Conservation (phyloP, 108 stramenopile species). For the Hondaea fermentalgiana region DNA sequence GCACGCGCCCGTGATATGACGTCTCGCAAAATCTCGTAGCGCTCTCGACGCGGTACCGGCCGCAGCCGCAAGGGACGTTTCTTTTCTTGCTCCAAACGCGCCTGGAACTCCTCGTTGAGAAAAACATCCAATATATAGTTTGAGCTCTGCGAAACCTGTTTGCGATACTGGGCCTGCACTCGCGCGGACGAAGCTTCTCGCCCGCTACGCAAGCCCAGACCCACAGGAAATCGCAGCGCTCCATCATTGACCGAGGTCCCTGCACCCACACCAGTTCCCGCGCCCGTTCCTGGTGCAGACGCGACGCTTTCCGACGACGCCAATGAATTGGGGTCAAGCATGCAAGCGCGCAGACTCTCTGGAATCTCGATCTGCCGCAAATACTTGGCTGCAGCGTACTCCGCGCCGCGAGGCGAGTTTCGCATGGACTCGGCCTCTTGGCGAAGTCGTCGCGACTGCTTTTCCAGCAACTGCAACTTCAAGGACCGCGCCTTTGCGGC, state of each 20-base stretch:
- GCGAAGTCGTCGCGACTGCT: not conserved
- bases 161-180: not conserved
- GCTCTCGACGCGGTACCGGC: not conserved
- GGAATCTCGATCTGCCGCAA: not conserved
- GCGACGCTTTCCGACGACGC: no score
- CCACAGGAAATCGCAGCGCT: not conserved
- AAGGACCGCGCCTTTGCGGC: not conserved
- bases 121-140: not conserved
- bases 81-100: not conserved
- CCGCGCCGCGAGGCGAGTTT: not conserved
- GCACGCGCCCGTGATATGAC: not conserved
- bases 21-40: not conserved
- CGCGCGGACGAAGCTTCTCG: not conserved
- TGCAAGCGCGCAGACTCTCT: not conserved
- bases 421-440: not conserved
- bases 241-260: not conserved
- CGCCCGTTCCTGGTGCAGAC: no score
- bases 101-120: not conserved
- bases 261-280: no score
- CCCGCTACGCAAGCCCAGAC: not conserved
- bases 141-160: not conserved
- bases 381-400: not conserved
- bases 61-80: not conserved
- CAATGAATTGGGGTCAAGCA: no score
- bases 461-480: not conserved